Evolutionary conservation across 495 filamentous ascomycete species (phyloP).

Genomic region (Trichoderma erinaceum): DNA sequence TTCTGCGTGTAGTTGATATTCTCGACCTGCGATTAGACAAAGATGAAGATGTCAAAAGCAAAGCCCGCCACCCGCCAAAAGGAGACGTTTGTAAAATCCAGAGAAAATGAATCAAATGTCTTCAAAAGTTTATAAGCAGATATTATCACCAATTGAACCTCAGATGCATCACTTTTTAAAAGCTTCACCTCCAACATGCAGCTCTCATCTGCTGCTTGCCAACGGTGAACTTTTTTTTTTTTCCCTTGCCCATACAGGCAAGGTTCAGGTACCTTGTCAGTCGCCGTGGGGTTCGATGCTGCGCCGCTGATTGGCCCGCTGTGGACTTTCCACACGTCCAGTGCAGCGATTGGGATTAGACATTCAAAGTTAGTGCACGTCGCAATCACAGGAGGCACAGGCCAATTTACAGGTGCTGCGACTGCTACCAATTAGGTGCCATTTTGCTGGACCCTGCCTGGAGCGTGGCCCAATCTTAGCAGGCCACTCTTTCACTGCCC

Average conservation of each 20-base stretch:
- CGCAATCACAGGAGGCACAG: no score
- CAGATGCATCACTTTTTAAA: neutral
- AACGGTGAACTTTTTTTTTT: slow-evolving; percentile 15
- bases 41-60: neutral
- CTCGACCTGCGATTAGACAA: neutral
- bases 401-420: neutral
- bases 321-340: neutral
- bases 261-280: slow-evolving; percentile 15
- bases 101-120: neutral
- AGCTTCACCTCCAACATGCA: neutral
- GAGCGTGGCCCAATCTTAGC: neutral
- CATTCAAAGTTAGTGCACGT: neutral
- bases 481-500: neutral
- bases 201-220: neutral
- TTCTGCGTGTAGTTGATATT: neutral
- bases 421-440: neutral
- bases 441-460: neutral
- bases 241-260: slow-evolving; percentile 13
- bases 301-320: slow-evolving; percentile 3
- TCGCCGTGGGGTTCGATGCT: slow-evolving; percentile 1
- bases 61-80: neutral
- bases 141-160: neutral
- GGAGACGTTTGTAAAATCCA: neutral
- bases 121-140: neutral
- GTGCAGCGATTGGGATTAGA: neutral